These are phyloP conservation scores for Tremella mesenterica DNA, from an alignment of 768 basidiomycete species.

Conservation along the genomic window DNA sequence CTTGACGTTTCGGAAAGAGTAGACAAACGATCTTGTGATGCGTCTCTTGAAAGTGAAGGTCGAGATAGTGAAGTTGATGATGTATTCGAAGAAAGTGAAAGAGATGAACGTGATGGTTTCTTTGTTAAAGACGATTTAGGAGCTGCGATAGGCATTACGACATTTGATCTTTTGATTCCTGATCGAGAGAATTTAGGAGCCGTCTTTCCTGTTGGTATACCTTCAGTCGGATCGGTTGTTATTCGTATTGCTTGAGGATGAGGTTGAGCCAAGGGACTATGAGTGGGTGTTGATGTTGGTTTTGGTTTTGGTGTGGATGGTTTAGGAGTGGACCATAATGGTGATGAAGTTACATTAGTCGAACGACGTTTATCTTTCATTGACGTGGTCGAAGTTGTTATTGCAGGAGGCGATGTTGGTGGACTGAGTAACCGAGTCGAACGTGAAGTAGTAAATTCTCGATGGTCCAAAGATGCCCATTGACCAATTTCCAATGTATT, in stretches of 20 bases:
- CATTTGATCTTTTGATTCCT: constrained; percentile 26
- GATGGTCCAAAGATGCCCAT: constrained; percentile 13
- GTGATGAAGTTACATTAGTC: constrained; percentile 3
- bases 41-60: not conserved
- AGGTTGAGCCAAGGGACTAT: not conserved
- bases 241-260: not conserved
- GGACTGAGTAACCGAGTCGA: constrained; percentile 11
- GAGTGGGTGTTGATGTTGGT: no score
- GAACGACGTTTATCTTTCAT: constrained; percentile 6
- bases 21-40: constrained; percentile 15
- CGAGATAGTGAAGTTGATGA: not conserved
- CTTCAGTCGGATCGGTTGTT: not conserved
- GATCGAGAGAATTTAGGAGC: constrained; percentile 40
- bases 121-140: constrained; percentile 8
- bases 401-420: constrained; percentile 18
- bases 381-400: not conserved
- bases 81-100: not conserved
- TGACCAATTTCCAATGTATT: constrained; percentile 1
- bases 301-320: not conserved
- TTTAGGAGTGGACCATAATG: constrained; percentile 5
- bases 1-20: constrained; percentile 22
- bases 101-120: constrained; percentile 1
- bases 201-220: not conserved
- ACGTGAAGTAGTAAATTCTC: constrained; percentile 1
- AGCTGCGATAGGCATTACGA: constrained; percentile 31